Conservation (phyloP, 2,329 filamentous ascomycete species). For the Verticillium albo-atrum region DNA sequence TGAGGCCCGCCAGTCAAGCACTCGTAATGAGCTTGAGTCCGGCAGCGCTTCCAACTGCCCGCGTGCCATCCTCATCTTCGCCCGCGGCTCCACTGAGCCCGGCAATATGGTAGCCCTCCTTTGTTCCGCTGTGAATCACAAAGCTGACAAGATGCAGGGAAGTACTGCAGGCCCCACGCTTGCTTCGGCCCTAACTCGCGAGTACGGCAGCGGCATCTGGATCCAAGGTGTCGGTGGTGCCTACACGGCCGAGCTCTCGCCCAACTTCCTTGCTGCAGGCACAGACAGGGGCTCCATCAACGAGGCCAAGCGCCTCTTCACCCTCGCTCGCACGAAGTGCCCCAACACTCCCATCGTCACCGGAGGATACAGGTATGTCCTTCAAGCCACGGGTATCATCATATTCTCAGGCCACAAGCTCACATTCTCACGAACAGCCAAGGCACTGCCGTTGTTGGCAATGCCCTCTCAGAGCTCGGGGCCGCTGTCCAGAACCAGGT, state of each 20-base stretch:
- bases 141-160: constrained; percentile 14
- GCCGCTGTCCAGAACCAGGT: constrained; percentile 25
- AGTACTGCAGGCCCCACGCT: constrained; percentile 21
- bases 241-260: constrained; percentile 29
- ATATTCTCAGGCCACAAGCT: no score
- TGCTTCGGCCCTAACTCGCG: constrained; percentile 20
- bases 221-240: constrained; percentile 38
- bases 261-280: constrained; percentile 32
- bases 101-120: constrained; percentile 30
- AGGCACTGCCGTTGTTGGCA: constrained; percentile 38
- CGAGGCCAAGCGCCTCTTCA: constrained; percentile 34
- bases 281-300: constrained; percentile 31
- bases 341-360: constrained; percentile 36
- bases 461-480: constrained; percentile 29
- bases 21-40: constrained; percentile 21
- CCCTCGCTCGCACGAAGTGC: constrained; percentile 34
- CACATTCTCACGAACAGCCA: no score
- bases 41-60: constrained; percentile 26
- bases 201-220: constrained; percentile 26
- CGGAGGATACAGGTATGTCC: constrained; percentile 28
- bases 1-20: constrained; percentile 14
- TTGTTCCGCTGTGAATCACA: not conserved
- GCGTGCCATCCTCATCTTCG: constrained; percentile 32
- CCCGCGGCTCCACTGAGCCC: constrained; percentile 31
- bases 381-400: no score